Evolutionary conservation across 768 basidiomycete species (phyloP), one percentile per base, ranked within the genome.

Genomic region (Naganishia kalamii): DNA sequence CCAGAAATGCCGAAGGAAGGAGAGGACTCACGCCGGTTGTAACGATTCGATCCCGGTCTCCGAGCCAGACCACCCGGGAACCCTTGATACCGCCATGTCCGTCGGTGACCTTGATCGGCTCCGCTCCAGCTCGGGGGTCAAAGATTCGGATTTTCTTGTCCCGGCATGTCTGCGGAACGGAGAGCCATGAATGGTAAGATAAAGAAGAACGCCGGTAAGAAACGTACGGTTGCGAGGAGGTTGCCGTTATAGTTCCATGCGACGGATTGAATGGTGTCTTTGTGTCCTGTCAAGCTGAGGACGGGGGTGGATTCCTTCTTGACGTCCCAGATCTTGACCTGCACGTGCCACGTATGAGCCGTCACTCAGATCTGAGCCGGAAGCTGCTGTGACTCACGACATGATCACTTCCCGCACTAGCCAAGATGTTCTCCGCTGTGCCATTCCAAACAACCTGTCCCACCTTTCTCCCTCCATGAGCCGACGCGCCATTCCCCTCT

Each of bases 361-460:
- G 25, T n/a, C 23, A 21, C 25, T 25, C 23, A 37, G 5, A 6
- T n/a, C 21, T 25, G 23, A 2, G 59, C 21, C 40, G 13, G 29
- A 41, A 32, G 23, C 4, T 21, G 30, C 23, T n/a, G 23, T 1
- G 23, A 35, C 64, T 57, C 54, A 65, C 85, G 48, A 85, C 83
- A 74, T 96, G 86, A 68, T 99, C 94, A 49, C 89, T 90, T 0
- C 85, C 83, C 0, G 86, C 87, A 13, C 78, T 74, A 4, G 92
- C 90, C 40, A 99, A 82, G 19, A 98, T 86, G 71, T 90, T 87
- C 30, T 85, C 77, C 0, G 96, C 92, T 1, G 89, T 89, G 0
- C 94, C 92, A 77, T 98, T 91, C 83, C 90, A 99, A 32, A 89
- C 80, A 44, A 96, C 88, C 73, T 97, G 94, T 0, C 94, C 94